Evolutionary conservation across 2,329 filamentous ascomycete species (phyloP), one percentile per base, ranked within the genome.

Genomic region (Rhynchosporium secalis): DNA sequence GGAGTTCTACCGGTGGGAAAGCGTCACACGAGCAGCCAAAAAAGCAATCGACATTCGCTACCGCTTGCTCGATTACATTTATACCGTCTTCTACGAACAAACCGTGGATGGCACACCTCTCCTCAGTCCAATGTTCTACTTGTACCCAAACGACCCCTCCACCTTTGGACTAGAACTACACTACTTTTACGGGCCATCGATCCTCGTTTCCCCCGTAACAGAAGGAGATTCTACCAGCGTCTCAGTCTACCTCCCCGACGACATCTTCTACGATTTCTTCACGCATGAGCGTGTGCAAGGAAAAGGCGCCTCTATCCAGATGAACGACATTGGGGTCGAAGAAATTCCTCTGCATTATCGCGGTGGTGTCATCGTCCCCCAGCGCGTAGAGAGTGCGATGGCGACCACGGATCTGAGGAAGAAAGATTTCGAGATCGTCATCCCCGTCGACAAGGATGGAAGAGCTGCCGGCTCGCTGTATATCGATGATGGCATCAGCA

Each of bases 21-120:
- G 78, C 1, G 88, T 90, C 4, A 79, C 88, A 0, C 76, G 81
- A 8, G 86, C 88, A 0, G 88, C 88, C 0, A 82, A 81, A 60
- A 87, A 84, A 62, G 88, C 86, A 20, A 91, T 93, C 69, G 82
- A 82, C 36, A 86, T 86, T 54, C 83, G 90, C n/a, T 93, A 93
- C 77, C 81, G 83, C 38, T 79, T 93, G n/a, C 79, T 93, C 12
- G 90, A 92, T 70, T 93, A 93, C 76, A 80, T 91, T 63, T 93
- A 94, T 78, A 92, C 90, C 1, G 84, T 86, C 0, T 79, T 92
- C 69, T 79, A 86, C 71, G 64, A 65, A 76, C 83, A 90, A 72
- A 82, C 80, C 40, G 70, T 78, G 20, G 81, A 82, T 48, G 90
- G 90, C 40, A 81, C 80, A 1, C 89, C 90, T 0, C 78, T 86